These are phyloP conservation scores for Pestalotiopsis fici DNA, from an alignment of 2,329 filamentous ascomycete genomes.

Conservation along the genomic window DNA sequence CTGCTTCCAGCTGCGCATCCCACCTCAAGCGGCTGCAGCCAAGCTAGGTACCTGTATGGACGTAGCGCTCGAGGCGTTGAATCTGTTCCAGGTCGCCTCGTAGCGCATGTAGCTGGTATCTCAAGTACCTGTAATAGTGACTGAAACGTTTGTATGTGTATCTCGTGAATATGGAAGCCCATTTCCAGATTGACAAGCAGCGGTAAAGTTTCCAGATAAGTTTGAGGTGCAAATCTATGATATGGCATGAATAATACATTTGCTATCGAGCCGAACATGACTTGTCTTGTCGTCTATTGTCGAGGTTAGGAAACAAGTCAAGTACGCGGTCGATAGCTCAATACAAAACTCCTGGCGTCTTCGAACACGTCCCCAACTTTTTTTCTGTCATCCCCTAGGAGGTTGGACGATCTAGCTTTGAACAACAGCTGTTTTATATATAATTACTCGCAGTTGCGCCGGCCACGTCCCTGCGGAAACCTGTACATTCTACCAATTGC, in stretches of 20 bases:
- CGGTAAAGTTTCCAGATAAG: too few relatives aligned
- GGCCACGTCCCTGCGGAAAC: not conserved
- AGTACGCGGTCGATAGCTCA: not conserved
- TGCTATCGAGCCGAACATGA: not conserved
- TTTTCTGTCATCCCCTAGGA: not conserved
- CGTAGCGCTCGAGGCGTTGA: not conserved
- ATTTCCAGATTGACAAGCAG: too few relatives aligned
- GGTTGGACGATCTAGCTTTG: not conserved
- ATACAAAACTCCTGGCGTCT: not conserved
- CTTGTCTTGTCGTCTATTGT: not conserved
- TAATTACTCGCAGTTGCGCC: not conserved
- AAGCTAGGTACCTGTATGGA: not conserved
- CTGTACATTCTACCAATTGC: not conserved
- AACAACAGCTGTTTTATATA: not conserved
- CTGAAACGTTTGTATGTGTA: too few relatives aligned
- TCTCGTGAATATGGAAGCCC: too few relatives aligned
- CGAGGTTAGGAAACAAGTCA: not conserved
- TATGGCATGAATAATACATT: too few relatives aligned
- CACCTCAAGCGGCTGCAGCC: slow-evolving; percentile 1
- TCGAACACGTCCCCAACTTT: slow-evolving; percentile 4
- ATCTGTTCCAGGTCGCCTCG: too few relatives aligned
- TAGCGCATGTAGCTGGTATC: too few relatives aligned
- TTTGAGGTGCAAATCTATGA: too few relatives aligned
- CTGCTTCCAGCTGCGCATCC: not conserved
- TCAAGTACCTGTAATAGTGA: too few relatives aligned